Percentiles rank a stretch among this genome's conserved stretches.
Conservation (phyloP, 306 rosid genomes). For the Abrus precatorius region DNA sequence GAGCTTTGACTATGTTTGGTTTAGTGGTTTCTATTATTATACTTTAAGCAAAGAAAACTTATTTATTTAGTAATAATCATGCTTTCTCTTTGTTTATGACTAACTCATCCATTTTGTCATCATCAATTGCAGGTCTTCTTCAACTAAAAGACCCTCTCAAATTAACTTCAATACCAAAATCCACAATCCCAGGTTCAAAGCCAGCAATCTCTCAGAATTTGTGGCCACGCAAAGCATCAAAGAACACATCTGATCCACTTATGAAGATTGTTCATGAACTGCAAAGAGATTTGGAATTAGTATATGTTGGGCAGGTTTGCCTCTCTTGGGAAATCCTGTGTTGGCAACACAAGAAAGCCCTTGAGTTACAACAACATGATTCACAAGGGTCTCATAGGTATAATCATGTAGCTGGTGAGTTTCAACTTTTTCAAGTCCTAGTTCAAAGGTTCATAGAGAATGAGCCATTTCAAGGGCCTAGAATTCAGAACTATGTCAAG, state of each 20-base stretch:
- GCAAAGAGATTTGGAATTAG: conserved; percentile 79
- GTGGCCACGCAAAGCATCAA: conserved; percentile 63
- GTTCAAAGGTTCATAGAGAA: conserved; percentile 85
- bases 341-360: conserved; percentile 85
- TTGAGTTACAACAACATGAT: conserved; percentile 61
- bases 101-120: conserved; percentile 36
- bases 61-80: conserved; percentile 39
- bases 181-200: conserved; percentile 53
- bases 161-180: conserved; percentile 56
- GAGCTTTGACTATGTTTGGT: conserved; percentile 39
- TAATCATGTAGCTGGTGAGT: conserved; percentile 79
- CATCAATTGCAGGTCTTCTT: conserved; percentile 67
- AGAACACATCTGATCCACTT: conserved; percentile 57
- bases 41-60: conserved; percentile 53
- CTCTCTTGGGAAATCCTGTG: conserved; percentile 96
- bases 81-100: conserved; percentile 15
- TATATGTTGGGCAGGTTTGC: conserved; percentile 91
- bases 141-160: conserved; percentile 71
- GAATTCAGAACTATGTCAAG: conserved; percentile 76
- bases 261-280: conserved; percentile 66
- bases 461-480: conserved; percentile 81
- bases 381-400: conserved; percentile 53
- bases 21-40: conserved; percentile 34
- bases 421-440: conserved; percentile 84
- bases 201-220: conserved; percentile 62